Percentiles rank a stretch among this genome's conserved stretches.
These are phyloP conservation scores for Geranomyces variabilis DNA, from an alignment of 192 early-diverging fungal species.

Conservation along the genomic window DNA sequence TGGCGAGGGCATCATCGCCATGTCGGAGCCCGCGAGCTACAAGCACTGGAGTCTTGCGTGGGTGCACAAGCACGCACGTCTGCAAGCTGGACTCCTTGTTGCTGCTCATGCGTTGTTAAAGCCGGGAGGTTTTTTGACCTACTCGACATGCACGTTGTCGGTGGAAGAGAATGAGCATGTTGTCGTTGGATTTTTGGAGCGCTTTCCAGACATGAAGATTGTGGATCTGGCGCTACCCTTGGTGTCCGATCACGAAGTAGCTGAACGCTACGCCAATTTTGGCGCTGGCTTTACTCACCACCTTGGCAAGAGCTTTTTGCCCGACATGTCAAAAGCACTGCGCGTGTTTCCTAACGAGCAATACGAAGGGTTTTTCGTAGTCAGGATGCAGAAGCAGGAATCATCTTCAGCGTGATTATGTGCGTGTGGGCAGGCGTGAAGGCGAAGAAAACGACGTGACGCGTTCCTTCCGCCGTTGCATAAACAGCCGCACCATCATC, in stretches of 20 bases:
- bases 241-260: background rate
- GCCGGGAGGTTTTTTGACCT: slow-evolving; percentile 87
- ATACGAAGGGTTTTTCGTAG: slow-evolving; percentile 40
- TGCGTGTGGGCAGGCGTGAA: too few species aligned
- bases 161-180: slow-evolving; percentile 90
- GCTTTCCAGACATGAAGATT: slow-evolving; percentile 81
- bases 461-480: background rate
- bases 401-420: too few species aligned
- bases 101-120: slow-evolving; percentile 78
- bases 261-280: background rate
- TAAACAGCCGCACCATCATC: too few species aligned
- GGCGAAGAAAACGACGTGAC: too few species aligned
- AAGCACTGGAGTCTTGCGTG: slow-evolving; percentile 70
- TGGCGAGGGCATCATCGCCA: slow-evolving; percentile 82
- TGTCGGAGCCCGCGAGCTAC: slow-evolving; percentile 7
- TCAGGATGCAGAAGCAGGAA: slow-evolving; percentile 17
- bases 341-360: slow-evolving; percentile 30
- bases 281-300: background rate
- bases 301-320: background rate
- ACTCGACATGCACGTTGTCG: slow-evolving; percentile 91
- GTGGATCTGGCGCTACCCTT: slow-evolving; percentile 80
- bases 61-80: slow-evolving; percentile 80
- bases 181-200: slow-evolving; percentile 81
- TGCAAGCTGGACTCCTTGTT: slow-evolving; percentile 77
- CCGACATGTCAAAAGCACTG: slow-evolving; percentile 23